Conservation (phyloP, 306 rosid genomes). For the Quercus rubra region DNA sequence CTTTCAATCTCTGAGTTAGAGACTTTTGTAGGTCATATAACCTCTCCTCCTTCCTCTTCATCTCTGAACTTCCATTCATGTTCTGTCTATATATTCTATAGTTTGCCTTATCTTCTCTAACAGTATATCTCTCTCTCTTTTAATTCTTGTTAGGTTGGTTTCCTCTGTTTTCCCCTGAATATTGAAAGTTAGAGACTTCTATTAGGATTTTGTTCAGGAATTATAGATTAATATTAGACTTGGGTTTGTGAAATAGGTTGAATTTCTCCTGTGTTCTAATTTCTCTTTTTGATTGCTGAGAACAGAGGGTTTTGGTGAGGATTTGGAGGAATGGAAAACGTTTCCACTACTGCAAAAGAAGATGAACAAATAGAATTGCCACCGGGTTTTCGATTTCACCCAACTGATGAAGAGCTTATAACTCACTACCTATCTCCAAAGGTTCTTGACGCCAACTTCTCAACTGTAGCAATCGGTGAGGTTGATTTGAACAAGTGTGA, state of each 20-base stretch:
- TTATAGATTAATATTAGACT: background rate
- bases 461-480: conserved; percentile 62
- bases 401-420: conserved; percentile 85
- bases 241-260: background rate
- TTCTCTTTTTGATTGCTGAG: conserved; percentile 2
- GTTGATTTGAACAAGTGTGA: conserved; percentile 83
- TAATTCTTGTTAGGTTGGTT: conserved; percentile 8
- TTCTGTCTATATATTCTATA: background rate
- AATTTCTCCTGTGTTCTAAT: background rate
- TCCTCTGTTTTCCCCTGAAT: background rate
- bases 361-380: conserved; percentile 58
- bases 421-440: conserved; percentile 65
- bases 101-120: background rate
- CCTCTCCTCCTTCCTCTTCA: background rate
- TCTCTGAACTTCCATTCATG: background rate
- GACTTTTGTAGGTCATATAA: conserved; percentile 15
- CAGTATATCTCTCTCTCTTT: background rate
- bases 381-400: conserved; percentile 91
- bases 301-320: conserved; percentile 17
- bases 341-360: conserved; percentile 19
- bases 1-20: conserved; percentile 14
- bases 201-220: background rate
- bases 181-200: background rate
- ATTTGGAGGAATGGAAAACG: conserved; percentile 43
- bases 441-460: conserved; percentile 53